Percentiles rank a stretch among this genome's conserved stretches.
Evolutionary conservation across 495 filamentous ascomycete genomes (phyloP).

Genomic region (Evernia prunastri): DNA sequence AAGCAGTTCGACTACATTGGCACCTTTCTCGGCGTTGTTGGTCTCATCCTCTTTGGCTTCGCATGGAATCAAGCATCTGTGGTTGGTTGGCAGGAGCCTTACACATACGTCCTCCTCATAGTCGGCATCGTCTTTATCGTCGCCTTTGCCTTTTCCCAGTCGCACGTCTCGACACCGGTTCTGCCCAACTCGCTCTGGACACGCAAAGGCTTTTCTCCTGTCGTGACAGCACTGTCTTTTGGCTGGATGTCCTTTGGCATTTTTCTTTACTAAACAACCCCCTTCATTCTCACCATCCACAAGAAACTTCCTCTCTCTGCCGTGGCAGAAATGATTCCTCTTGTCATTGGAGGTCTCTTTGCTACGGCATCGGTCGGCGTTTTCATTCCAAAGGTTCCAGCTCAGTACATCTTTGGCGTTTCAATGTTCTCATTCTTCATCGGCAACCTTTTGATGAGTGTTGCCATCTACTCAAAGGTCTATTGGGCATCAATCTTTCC

Average conservation of each 20-base stretch:
- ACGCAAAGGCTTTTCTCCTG: slow-evolving; percentile 43
- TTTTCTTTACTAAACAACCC: slow-evolving; percentile 51
- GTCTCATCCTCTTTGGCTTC: slow-evolving; percentile 54
- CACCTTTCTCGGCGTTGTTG: slow-evolving; percentile 44
- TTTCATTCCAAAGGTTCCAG: slow-evolving; percentile 36
- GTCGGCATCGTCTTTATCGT: slow-evolving; percentile 45
- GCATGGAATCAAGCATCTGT: slow-evolving; percentile 56
- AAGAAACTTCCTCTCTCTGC: slow-evolving; percentile 42
- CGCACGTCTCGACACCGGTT: slow-evolving; percentile 42
- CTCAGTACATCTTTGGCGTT: slow-evolving; percentile 45
- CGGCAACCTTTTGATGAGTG: slow-evolving; percentile 35
- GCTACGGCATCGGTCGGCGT: slow-evolving; percentile 46
- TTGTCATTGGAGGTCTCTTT: slow-evolving; percentile 40
- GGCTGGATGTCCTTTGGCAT: slow-evolving; percentile 61
- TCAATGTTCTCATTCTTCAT: slow-evolving; percentile 44
- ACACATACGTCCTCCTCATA: slow-evolving; percentile 50
- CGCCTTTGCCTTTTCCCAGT: slow-evolving; percentile 48
- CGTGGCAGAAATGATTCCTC: slow-evolving; percentile 41
- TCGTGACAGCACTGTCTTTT: slow-evolving; percentile 46
- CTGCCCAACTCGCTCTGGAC: slow-evolving; percentile 47
- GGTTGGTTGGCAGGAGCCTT: slow-evolving; percentile 51
- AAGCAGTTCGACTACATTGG: slow-evolving; percentile 46
- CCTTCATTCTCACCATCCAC: slow-evolving; percentile 47
- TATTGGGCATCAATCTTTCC: slow-evolving; percentile 60
- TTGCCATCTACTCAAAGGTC: slow-evolving; percentile 43